Conservation (phyloP, 1,284 basidiomycete species). For the Pholiota adiposa region DNA sequence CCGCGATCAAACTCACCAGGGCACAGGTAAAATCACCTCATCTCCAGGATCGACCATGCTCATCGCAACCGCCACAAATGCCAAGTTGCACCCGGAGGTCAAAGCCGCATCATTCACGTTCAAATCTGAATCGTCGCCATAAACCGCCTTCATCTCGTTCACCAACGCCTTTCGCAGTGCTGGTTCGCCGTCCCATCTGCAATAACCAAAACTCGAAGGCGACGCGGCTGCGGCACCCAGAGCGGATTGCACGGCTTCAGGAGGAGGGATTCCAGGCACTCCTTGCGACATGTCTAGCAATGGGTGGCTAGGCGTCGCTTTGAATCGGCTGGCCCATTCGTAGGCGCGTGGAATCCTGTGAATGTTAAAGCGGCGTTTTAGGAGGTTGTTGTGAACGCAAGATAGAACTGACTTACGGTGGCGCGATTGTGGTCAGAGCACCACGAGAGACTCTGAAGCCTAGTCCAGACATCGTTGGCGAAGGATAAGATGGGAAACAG, state of each 20-base stretch:
- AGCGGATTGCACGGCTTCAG: constrained; percentile 53
- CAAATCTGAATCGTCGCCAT: constrained; percentile 57
- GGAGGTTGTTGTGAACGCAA: not conserved
- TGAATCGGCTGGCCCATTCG: constrained; percentile 63
- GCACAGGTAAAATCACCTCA: constrained; percentile 79
- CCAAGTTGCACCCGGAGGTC: constrained; percentile 74
- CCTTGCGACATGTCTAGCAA: constrained; percentile 82
- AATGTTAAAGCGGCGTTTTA: not conserved
- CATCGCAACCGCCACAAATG: constrained; percentile 69
- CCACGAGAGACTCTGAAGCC: constrained; percentile 19
- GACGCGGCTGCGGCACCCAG: constrained; percentile 52
- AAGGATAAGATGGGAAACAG: not conserved
- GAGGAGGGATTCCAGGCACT: constrained; percentile 72
- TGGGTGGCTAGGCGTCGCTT: constrained; percentile 45
- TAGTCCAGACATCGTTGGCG: constrained; percentile 9
- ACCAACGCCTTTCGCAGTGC: constrained; percentile 61
- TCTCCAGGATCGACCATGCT: constrained; percentile 74
- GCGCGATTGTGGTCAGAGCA: constrained; percentile 19
- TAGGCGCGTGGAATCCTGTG: constrained; percentile 71
- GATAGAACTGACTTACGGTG: constrained; percentile 16
- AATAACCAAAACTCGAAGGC: constrained; percentile 62
- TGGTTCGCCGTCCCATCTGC: constrained; percentile 67
- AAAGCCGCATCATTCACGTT: constrained; percentile 59
- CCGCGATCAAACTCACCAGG: constrained; percentile 54
- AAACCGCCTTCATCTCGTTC: constrained; percentile 67